phyloP scores from a whole-genome alignment of 2,329 filamentous ascomycete genomes.

The Fusarium virguliforme region DNA sequence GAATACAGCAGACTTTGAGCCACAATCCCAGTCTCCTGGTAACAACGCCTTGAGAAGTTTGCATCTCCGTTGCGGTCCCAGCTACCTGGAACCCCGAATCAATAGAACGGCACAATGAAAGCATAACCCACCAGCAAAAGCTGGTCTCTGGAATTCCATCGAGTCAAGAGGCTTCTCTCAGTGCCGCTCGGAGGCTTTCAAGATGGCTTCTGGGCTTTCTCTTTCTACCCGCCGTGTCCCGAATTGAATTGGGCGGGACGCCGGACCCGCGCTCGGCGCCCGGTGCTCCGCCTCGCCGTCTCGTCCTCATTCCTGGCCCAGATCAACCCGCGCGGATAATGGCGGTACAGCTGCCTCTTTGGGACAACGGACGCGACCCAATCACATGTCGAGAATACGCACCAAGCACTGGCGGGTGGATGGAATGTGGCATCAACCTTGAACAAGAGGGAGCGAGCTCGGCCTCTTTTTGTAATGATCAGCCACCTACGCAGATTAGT shows the following conservation, averaged over 20 bases:
- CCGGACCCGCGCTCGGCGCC: background rate
- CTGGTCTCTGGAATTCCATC: slow-evolving; percentile 17
- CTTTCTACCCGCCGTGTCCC: background rate
- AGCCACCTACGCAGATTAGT: slow-evolving; percentile 19
- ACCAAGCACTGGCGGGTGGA: background rate
- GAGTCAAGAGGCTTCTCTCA: background rate
- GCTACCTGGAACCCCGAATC: background rate
- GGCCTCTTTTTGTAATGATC: slow-evolving; percentile 13
- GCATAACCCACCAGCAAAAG: background rate
- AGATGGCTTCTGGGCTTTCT: background rate
- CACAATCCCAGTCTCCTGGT: slow-evolving; percentile 23
- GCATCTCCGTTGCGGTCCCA: slow-evolving; percentile 14
- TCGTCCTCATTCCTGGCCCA: slow-evolving; percentile 6
- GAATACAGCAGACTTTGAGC: slow-evolving; percentile 36
- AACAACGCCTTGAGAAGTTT: slow-evolving; percentile 7
- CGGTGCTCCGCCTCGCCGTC: slow-evolving; percentile 14
- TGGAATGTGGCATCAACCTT: slow-evolving; percentile 35
- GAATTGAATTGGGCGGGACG: background rate
- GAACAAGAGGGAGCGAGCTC: background rate
- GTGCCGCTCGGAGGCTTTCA: too few relatives aligned
- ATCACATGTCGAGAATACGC: slow-evolving; percentile 2
- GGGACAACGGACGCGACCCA: slow-evolving; percentile 8
- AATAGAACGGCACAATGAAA: slow-evolving; percentile 22
- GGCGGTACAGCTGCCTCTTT: slow-evolving; percentile 11
- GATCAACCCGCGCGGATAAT: background rate